Conservation (phyloP, 1,139 yeast species). For the Spathaspora sp. region DNA sequence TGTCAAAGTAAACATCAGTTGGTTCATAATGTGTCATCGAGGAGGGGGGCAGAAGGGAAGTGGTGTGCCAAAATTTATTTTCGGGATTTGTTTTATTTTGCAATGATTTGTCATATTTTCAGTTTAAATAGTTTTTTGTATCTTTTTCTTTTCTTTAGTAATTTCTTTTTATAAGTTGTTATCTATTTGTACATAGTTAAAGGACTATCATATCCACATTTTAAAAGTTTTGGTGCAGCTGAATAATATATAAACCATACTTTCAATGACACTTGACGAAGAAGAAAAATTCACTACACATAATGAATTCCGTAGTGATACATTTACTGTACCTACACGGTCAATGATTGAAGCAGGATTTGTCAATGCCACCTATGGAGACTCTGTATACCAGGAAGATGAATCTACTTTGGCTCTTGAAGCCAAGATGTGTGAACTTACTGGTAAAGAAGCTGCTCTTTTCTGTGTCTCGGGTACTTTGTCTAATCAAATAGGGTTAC, state of each 20-base stretch:
- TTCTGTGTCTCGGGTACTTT: conserved; percentile 89
- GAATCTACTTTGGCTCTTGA: conserved; percentile 66
- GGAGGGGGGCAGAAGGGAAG: no score
- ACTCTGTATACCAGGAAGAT: conserved; percentile 88
- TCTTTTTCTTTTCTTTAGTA: neutral
- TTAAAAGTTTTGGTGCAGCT: neutral
- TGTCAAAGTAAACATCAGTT: neutral
- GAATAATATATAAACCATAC: neutral
- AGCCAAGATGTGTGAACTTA: conserved; percentile 58
- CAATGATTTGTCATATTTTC: neutral
- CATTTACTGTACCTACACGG: conserved; percentile 88
- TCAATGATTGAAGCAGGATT: conserved; percentile 51
- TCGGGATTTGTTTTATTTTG: neutral
- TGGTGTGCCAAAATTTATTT: neutral
- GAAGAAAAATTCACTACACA: conserved; percentile 29
- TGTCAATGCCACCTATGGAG: conserved; percentile 66
- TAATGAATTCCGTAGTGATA: conserved; percentile 79
- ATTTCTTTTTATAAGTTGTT: neutral
- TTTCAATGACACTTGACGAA: conserved; percentile 22
- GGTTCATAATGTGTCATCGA: neutral
- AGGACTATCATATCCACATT: neutral
- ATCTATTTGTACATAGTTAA: neutral
- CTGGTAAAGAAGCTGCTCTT: conserved; percentile 83
- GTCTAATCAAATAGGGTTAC: conserved; percentile 83
- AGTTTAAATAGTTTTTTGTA: neutral